Percentiles rank a stretch among this genome's conserved stretches.
phyloP scores from a whole-genome alignment of 2,329 filamentous ascomycete genomes.

The Microdochium trichocladiopsis region DNA sequence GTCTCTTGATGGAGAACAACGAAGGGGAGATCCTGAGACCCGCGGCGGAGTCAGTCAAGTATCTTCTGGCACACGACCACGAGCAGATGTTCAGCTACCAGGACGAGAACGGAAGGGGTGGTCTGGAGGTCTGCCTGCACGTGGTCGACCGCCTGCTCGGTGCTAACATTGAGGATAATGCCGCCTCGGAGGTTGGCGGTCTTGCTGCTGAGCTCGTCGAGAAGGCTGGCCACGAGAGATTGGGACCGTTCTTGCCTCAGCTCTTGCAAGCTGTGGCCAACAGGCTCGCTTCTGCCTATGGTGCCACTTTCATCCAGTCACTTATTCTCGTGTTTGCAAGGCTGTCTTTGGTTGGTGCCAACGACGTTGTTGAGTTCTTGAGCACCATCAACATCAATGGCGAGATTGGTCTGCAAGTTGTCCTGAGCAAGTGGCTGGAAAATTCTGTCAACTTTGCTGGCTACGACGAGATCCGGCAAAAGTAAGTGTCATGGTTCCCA shows the following conservation, averaged over 20 bases:
- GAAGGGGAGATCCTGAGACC: slow-evolving; percentile 86
- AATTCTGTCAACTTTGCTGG: slow-evolving; percentile 97
- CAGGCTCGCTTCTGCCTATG: slow-evolving; percentile 72
- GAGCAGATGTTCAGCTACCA: slow-evolving; percentile 85
- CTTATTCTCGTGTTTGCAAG: slow-evolving; percentile 92
- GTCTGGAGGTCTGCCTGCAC: slow-evolving; percentile 80
- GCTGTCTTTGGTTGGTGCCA: slow-evolving; percentile 74
- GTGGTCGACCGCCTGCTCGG: slow-evolving; percentile 89
- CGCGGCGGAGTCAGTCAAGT: slow-evolving; percentile 79
- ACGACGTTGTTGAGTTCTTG: slow-evolving; percentile 88
- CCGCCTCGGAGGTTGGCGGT: slow-evolving; percentile 91
- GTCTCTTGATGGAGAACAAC: slow-evolving; percentile 72
- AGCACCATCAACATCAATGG: slow-evolving; percentile 74
- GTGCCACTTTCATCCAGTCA: slow-evolving; percentile 89
- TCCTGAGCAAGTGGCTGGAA: slow-evolving; percentile 92
- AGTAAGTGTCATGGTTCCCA: slow-evolving; percentile 50
- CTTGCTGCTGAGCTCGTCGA: slow-evolving; percentile 92
- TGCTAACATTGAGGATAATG: slow-evolving; percentile 80
- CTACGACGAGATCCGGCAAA: slow-evolving; percentile 94
- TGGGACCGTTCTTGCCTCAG: slow-evolving; percentile 85
- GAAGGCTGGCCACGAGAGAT: slow-evolving; percentile 83
- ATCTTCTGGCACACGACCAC: slow-evolving; percentile 83
- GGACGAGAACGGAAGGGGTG: slow-evolving; percentile 71
- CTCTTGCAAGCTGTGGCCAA: slow-evolving; percentile 84
- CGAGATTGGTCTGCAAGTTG: slow-evolving; percentile 78